A percentile compares a stretch with the other conserved stretches of the same genome.
These are phyloP conservation scores for Diaporthe ampelina DNA, from an alignment of 2,329 filamentous ascomycete species.

Conservation along the genomic window DNA sequence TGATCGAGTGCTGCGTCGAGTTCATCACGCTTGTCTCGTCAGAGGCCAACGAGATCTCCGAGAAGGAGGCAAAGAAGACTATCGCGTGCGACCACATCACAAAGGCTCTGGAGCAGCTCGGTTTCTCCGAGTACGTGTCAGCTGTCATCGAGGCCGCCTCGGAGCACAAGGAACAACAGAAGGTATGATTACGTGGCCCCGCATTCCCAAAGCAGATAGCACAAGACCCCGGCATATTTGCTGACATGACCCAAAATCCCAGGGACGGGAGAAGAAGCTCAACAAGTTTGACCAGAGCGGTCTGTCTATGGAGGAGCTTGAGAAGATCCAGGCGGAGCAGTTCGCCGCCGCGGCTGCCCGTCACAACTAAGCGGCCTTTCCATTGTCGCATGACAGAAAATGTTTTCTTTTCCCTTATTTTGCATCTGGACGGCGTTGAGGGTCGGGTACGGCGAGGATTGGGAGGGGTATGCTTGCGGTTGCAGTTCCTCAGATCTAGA, in stretches of 20 bases:
- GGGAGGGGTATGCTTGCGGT: constrained; percentile 23
- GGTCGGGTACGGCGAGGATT: constrained; percentile 14
- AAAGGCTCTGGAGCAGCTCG: constrained; percentile 91
- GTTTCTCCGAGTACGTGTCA: constrained; percentile 92
- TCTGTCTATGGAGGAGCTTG: constrained; percentile 89
- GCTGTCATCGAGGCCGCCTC: constrained; percentile 88
- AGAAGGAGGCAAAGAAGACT: constrained; percentile 99
- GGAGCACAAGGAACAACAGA: constrained; percentile 93
- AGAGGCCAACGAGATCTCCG: constrained; percentile 98
- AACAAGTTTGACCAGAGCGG: constrained; percentile 98
- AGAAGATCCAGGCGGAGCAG: constrained; percentile 89
- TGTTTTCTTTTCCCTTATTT: constrained; percentile 1
- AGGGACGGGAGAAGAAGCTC: constrained; percentile 96
- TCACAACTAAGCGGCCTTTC: constrained; percentile 63
- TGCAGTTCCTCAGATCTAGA: constrained; percentile 33
- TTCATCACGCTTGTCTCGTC: constrained; percentile 99
- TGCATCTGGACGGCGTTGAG: constrained; percentile 41
- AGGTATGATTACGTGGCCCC: constrained; percentile 69
- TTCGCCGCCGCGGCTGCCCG: constrained; percentile 86
- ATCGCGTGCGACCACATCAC: constrained; percentile 99
- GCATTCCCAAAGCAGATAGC: neutral
- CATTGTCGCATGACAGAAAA: neutral
- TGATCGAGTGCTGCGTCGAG: constrained; percentile 99
- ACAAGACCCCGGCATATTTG: constrained; percentile 45
- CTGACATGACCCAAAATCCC: constrained; percentile 36